Base-by-base conservation (phyloP, 352 stramenopile species). In the Nothophytophthora sp. region DNA sequence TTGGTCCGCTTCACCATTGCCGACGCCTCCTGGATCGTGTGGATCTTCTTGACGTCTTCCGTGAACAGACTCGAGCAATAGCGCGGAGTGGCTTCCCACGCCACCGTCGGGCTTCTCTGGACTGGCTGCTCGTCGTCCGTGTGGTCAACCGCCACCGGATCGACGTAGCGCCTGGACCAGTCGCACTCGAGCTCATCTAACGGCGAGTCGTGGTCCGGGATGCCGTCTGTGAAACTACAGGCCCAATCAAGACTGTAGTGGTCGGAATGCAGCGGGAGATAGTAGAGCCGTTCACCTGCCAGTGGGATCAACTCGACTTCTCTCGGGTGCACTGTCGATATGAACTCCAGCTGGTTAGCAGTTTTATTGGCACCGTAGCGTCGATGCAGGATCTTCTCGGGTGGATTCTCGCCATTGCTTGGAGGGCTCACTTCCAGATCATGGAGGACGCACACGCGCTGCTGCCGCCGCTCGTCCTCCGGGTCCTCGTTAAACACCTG, bases 251-350 rank as follows among this genome's bases (percentile, higher is more conserved):
- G 48, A 0, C 60, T 68, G 33, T 74, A 88, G 51, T 81, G 55
- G 22, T 91, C 75, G 0, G 75, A 83, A 7, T 49, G 24, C 4
- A 86, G 48, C 10, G 77, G 67, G 13, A 88, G 36, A 32, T 91
- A 91, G 50, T 88, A 89, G 11, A 55, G 25, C 2, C 80, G 69
- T 9, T 65, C 56, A 15, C 80, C 77, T 1, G 55, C 44, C 13
- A 88, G 32, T 4, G 81, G 80, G 1, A 88, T 36, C 19, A 81
- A 45, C 7, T 51, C 60, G 24, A 76, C 67, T 41, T 87, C 74
- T 39, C 80, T 59, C 15, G 64, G 50, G 37, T 79, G 54, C 3
- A 27, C 20, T 1, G 52, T 56, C 6, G 70, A 76, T 8, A 73
- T 22, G 43, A 88, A 87, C 19, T 60, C 20, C 7, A 90, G 36